phyloP scores from a whole-genome alignment of 805 yeast species.

The Zygotorulaspora sp. region DNA sequence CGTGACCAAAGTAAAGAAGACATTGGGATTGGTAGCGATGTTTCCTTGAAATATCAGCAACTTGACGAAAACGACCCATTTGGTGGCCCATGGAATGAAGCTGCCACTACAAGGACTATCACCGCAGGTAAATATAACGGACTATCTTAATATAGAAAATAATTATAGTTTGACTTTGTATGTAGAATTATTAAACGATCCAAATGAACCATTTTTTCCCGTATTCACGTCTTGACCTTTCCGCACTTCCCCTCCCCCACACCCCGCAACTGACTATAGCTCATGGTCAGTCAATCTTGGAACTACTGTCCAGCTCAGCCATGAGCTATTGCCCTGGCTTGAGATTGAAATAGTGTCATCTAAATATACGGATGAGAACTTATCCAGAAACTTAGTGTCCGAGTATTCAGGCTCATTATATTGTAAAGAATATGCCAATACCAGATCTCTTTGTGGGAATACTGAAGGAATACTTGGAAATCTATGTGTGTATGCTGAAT shows the following conservation, averaged over 20 bases:
- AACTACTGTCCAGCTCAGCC: constrained; percentile 22
- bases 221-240: not conserved
- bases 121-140: constrained; percentile 39
- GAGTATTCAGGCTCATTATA: constrained; percentile 5
- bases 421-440: constrained; percentile 13
- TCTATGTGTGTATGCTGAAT: constrained; percentile 7
- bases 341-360: constrained; percentile 8
- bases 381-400: constrained; percentile 5
- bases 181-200: constrained; percentile 1
- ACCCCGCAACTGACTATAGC: not conserved
- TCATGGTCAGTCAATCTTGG: constrained; percentile 15
- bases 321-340: constrained; percentile 6
- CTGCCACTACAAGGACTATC: constrained; percentile 34
- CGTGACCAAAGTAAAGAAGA: constrained; percentile 22
- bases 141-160: constrained; percentile 16
- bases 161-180: not conserved
- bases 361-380: constrained; percentile 8
- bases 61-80: constrained; percentile 39
- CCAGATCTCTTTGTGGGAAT: constrained; percentile 15
- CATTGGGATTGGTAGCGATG: constrained; percentile 46
- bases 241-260: too few relatives aligned
- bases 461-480: constrained; percentile 20
- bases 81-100: constrained; percentile 36
- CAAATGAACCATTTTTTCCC: not conserved
- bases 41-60: constrained; percentile 39